Conservation (phyloP, 164 flowering plant genomes). For the Saururus chinensis region DNA sequence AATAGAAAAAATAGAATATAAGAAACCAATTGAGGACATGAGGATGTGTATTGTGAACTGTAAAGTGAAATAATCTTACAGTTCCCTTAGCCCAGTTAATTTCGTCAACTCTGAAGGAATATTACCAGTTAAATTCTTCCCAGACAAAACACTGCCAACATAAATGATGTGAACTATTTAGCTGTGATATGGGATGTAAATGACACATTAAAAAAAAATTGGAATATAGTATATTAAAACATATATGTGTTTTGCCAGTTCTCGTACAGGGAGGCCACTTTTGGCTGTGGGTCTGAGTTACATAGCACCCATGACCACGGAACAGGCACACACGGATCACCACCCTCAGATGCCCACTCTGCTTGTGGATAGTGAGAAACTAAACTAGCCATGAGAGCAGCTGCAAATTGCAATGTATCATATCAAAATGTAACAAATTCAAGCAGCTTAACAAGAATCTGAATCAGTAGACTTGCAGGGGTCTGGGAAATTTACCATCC, state of each 20-base stretch:
- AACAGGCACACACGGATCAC: constrained; percentile 92
- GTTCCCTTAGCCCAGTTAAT: constrained; percentile 61
- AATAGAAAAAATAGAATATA: background rate
- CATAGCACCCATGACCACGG: constrained; percentile 91
- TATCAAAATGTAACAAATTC: too few relatives aligned
- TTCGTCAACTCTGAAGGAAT: constrained; percentile 63
- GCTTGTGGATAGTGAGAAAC: constrained; percentile 39
- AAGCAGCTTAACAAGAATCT: too few relatives aligned
- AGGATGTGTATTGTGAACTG: background rate
- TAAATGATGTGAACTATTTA: background rate
- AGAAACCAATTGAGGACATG: background rate
- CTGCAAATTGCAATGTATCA: constrained; percentile 30
- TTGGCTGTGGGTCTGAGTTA: constrained; percentile 69
- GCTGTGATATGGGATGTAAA: too few relatives aligned
- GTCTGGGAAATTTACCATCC: constrained; percentile 60
- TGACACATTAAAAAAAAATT: too few relatives aligned
- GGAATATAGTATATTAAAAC: too few relatives aligned
- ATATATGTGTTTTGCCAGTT: background rate
- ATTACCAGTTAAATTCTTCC: constrained; percentile 71
- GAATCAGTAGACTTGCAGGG: too few relatives aligned
- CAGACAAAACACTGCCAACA: constrained; percentile 49
- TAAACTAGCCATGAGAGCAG: constrained; percentile 28
- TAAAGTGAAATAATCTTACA: constrained; percentile 40
- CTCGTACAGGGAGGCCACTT: constrained; percentile 52
- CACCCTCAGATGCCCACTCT: constrained; percentile 91